Conservation (phyloP, 306 rosid genomes). For the Medicago ruthenica region DNA sequence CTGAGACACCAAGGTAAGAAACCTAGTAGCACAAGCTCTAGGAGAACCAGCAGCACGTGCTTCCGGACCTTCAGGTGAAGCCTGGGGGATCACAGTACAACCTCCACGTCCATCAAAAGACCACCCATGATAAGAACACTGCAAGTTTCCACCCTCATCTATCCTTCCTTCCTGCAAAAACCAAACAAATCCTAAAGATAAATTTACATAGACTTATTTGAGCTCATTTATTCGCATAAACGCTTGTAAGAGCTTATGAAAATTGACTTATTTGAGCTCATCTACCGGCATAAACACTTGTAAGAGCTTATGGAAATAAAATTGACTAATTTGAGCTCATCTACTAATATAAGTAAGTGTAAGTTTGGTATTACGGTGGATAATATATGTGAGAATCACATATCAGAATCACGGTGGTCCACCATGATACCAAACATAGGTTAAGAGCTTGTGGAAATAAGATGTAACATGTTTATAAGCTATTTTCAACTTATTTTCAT, state of each 20-base stretch:
- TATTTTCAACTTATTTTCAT: not conserved
- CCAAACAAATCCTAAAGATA: not conserved
- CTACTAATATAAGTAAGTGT: no score
- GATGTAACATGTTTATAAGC: not conserved
- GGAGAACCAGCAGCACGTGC: constrained; percentile 82
- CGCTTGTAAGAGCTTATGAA: not conserved
- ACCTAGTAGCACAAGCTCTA: constrained; percentile 81
- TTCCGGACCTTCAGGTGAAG: constrained; percentile 86
- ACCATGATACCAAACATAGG: no score
- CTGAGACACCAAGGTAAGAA: constrained; percentile 88
- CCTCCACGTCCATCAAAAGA: constrained; percentile 90
- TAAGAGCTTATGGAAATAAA: no score
- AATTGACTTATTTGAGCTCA: no score
- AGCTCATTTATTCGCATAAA: not conserved
- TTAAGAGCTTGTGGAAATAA: not conserved
- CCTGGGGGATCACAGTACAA: constrained; percentile 87
- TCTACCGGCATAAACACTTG: no score
- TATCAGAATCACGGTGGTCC: no score
- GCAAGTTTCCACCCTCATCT: constrained; percentile 91
- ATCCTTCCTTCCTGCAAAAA: constrained; percentile 86
- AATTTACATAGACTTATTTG: not conserved
- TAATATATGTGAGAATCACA: no score
- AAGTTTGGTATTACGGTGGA: no score
- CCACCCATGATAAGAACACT: constrained; percentile 99
- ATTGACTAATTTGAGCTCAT: not conserved